Evolutionary conservation across 148 eudicot genomes (phyloP), one percentile per base, ranked within the genome.

Genomic region (Mesembryanthemum crystallinum): DNA sequence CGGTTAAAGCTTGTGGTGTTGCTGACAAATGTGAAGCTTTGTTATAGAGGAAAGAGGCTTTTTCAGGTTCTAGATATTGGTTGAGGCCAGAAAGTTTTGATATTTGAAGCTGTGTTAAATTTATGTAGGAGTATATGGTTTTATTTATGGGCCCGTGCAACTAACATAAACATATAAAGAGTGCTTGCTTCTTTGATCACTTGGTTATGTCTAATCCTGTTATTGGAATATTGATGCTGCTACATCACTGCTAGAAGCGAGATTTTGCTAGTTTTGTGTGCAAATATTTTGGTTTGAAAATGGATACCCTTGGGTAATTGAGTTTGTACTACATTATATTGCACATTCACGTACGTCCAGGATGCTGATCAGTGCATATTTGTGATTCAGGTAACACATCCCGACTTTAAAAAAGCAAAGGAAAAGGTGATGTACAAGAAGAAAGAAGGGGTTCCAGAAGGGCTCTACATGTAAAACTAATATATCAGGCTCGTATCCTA

Each of bases 401-500:
- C 87, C 17, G 94, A 92, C 77, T 87, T 92, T 78, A 92, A 92
- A 85, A 90, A 92, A 83, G 94, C 94, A 1, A 92, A 89, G 77
- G 94, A 92, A 43, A 92, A 92, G 89, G 97, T 91, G 14, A 89
- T 91, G 97, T 89, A 83, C 84, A 89, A 89, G 89, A 91, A 91
- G 90, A 91, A 91, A 82, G 97, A 91, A 80, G 97, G 97, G 30
- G 92, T 89, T n/a, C 94, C 97, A 32, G 94, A 91, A 83, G 97
- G 97, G 47, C 91, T 91, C 1, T 91, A 91, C 69, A 89, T 91
- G 93, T 91, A 79, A 85, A 76, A 77, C 63, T 24, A 45, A 13
- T 45, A 29, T 24, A 23, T 8, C 24, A 24, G 64, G 64, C 64
- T 25, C 64, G 5, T 27, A 60, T 10, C 14, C 3, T 60, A 3